phyloP scores from a whole-genome alignment of 169 alveolate species.

The Perkinsus marinus region DNA sequence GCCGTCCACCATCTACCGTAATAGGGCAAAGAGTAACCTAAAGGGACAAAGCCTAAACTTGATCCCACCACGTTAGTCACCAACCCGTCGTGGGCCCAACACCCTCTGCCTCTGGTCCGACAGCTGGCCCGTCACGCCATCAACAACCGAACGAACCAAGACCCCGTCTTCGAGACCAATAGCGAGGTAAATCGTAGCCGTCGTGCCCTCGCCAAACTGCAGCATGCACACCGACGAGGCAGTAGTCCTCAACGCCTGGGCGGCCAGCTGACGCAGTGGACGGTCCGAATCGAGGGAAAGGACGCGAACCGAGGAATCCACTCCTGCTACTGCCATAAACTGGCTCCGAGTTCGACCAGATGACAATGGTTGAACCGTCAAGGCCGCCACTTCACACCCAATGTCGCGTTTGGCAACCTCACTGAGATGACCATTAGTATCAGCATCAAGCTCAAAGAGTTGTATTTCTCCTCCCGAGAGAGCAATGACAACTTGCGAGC shows the following conservation, averaged over 20 bases:
- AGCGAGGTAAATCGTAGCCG: slow-evolving; percentile 50
- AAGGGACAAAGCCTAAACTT: background rate
- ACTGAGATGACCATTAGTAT: slow-evolving; percentile 2
- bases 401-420: slow-evolving; percentile 29
- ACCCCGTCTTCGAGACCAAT: slow-evolving; percentile 95
- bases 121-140: slow-evolving; percentile 82
- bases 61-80: background rate
- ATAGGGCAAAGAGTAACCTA: background rate
- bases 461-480: background rate
- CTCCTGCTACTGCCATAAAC: background rate
- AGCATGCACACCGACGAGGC: background rate
- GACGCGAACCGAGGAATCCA: background rate
- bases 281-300: background rate
- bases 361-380: background rate
- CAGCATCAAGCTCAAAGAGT: background rate
- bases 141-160: slow-evolving; percentile 79
- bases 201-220: background rate
- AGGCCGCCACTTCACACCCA: slow-evolving; percentile 14
- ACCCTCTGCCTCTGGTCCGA: slow-evolving; percentile 66
- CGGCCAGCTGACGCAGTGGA: background rate
- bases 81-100: background rate
- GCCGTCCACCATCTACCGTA: background rate
- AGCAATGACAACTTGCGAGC: slow-evolving; percentile 1
- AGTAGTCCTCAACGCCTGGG: background rate
- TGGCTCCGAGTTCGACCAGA: background rate